Conservation (phyloP, 2,329 filamentous ascomycete genomes). For the Aspergillus persii region DNA sequence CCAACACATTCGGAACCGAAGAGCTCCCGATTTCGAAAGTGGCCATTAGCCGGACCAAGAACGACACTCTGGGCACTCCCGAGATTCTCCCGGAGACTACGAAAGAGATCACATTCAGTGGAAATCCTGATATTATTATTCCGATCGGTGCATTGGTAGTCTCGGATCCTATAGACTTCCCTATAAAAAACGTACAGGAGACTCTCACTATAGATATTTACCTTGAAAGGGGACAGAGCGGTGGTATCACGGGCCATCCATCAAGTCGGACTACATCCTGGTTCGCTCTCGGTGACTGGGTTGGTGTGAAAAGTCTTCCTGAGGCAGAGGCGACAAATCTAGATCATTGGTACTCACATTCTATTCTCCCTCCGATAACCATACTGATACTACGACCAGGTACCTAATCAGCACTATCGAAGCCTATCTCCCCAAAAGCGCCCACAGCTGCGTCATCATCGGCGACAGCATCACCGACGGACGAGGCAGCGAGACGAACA, state of each 20-base stretch:
- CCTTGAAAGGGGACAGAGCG: slow-evolving; percentile 55
- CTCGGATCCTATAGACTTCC: slow-evolving; percentile 60
- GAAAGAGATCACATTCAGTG: slow-evolving; percentile 58
- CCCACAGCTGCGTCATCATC: slow-evolving; percentile 54
- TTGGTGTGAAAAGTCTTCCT: slow-evolving; percentile 48
- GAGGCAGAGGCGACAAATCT: slow-evolving; percentile 34
- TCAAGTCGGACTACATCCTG: slow-evolving; percentile 63
- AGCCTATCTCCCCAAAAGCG: slow-evolving; percentile 48
- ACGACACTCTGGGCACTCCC: slow-evolving; percentile 46
- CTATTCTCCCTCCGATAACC: too few species aligned
- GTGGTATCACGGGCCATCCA: slow-evolving; percentile 63
- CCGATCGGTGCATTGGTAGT: slow-evolving; percentile 58
- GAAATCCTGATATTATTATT: slow-evolving; percentile 50
- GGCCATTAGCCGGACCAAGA: slow-evolving; percentile 55
- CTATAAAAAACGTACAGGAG: slow-evolving; percentile 46
- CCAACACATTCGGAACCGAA: slow-evolving; percentile 63
- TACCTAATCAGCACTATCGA: slow-evolving; percentile 61
- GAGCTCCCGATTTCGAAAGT: slow-evolving; percentile 60
- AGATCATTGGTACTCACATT: slow-evolving; percentile 42
- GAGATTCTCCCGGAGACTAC: slow-evolving; percentile 54
- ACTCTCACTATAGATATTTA: slow-evolving; percentile 61
- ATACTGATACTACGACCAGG: slow-evolving; percentile 33
- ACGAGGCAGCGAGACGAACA: slow-evolving; percentile 57
- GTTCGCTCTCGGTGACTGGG: slow-evolving; percentile 59
- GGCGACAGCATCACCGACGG: slow-evolving; percentile 67